Percentiles rank a stretch among this genome's conserved stretches.
These are phyloP conservation scores for Colletotrichum coccodes DNA, from an alignment of 2,329 filamentous ascomycete genomes.

Conservation along the genomic window DNA sequence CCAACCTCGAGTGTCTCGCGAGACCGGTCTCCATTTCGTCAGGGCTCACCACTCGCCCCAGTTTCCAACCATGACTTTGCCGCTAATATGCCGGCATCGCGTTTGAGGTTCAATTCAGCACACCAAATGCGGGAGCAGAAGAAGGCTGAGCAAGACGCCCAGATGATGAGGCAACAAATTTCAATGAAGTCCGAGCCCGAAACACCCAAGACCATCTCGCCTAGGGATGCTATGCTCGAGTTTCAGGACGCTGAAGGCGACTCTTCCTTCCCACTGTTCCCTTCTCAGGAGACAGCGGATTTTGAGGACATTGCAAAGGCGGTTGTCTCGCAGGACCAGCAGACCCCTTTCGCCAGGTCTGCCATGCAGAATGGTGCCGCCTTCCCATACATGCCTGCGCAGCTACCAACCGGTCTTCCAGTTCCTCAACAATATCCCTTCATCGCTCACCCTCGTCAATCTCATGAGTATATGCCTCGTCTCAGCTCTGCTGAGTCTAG, in stretches of 20 bases:
- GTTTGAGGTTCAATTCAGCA: constrained; percentile 58
- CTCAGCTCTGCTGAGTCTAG: constrained; percentile 56
- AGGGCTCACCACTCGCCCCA: constrained; percentile 72
- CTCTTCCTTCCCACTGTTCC: constrained; percentile 78
- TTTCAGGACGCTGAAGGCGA: constrained; percentile 82
- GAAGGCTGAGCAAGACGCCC: constrained; percentile 69
- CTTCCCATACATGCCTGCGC: constrained; percentile 43
- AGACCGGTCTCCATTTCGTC: constrained; percentile 84
- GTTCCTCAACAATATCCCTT: constrained; percentile 65
- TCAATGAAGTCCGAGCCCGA: constrained; percentile 52
- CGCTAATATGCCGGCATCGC: constrained; percentile 33
- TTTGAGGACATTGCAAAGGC: constrained; percentile 52
- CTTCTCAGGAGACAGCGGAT: constrained; percentile 61
- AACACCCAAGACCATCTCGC: constrained; percentile 88
- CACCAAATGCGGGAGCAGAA: constrained; percentile 69
- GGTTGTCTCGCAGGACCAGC: not conserved
- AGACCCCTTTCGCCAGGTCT: not conserved
- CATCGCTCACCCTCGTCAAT: constrained; percentile 48
- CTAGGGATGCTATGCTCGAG: constrained; percentile 89
- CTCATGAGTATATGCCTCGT: constrained; percentile 46
- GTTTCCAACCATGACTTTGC: constrained; percentile 55
- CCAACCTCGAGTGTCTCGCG: constrained; percentile 61
- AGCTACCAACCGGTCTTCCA: constrained; percentile 50
- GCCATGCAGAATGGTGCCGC: not conserved
- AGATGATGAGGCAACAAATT: constrained; percentile 54